phyloP scores from a whole-genome alignment of 73 alveolate genomes.

The Paramecium biaurelia region DNA sequence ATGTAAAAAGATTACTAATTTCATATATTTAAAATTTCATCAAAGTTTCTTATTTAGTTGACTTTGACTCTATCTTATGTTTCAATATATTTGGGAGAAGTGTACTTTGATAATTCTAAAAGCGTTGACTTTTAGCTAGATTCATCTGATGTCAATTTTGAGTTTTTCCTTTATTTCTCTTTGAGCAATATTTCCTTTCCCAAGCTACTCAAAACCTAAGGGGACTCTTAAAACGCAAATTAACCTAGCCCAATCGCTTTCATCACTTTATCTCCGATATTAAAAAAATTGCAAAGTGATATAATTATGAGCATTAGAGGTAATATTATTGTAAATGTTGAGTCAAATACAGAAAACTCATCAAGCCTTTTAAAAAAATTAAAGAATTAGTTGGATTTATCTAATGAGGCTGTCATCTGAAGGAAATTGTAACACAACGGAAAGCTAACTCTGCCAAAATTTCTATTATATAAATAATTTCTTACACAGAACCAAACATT shows the following conservation, averaged over 20 bases:
- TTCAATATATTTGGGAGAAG: not conserved
- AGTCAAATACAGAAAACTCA: not conserved
- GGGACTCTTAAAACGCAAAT: not conserved
- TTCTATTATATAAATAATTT: not conserved
- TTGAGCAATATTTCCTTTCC: not conserved
- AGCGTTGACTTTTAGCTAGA: not conserved
- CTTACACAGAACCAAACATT: slow-evolving; percentile 1
- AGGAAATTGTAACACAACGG: slow-evolving; percentile 49
- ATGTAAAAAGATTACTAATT: not conserved
- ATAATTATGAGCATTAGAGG: not conserved
- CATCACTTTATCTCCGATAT: not conserved
- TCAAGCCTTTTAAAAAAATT: not conserved
- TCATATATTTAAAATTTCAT: slow-evolving; percentile 16
- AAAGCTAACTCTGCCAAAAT: slow-evolving; percentile 57
- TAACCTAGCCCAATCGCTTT: not conserved
- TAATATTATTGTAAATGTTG: not conserved
- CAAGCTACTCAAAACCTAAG: not conserved
- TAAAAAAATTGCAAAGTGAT: not conserved
- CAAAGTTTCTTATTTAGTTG: not conserved
- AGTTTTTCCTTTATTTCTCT: not conserved
- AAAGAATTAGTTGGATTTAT: not conserved
- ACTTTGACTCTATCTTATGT: not conserved
- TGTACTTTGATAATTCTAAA: not conserved
- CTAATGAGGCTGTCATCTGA: not conserved
- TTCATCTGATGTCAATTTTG: not conserved